Evolutionary conservation across 148 eudicot species (phyloP).

Genomic region (Pharnaceum exiguum): DNA sequence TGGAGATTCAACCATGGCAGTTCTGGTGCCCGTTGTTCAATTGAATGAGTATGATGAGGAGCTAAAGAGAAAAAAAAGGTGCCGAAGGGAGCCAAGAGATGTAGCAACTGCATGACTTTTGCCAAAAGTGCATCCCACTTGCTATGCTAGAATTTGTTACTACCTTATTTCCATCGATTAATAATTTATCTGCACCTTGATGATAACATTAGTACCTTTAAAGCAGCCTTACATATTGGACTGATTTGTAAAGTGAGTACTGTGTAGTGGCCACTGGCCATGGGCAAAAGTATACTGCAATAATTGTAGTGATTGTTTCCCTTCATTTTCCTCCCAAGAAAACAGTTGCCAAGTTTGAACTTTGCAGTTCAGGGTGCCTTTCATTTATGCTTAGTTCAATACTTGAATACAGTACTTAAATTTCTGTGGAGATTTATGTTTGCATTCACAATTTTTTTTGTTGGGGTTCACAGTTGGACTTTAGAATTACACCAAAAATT

Average conservation of each 20-base stretch:
- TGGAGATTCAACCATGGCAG: slow-evolving; percentile 4
- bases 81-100: slow-evolving; percentile 13
- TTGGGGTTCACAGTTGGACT: too few species aligned
- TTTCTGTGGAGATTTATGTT: too few species aligned
- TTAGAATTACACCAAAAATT: too few species aligned
- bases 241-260: slow-evolving; percentile 1
- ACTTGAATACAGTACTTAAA: too few species aligned
- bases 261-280: too few species aligned
- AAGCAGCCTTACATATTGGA: slow-evolving; percentile 27
- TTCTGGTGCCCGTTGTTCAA: not conserved
- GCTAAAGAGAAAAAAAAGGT: slow-evolving; percentile 1
- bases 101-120: slow-evolving; percentile 6
- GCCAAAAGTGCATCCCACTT: slow-evolving; percentile 15
- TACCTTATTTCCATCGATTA: slow-evolving; percentile 15
- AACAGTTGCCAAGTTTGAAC: not conserved
- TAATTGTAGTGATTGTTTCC: too few species aligned
- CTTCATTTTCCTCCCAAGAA: not conserved
- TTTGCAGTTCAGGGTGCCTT: too few species aligned
- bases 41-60: not conserved
- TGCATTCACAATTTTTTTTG: too few species aligned
- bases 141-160: not conserved
- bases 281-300: slow-evolving; percentile 11
- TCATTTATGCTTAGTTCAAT: too few species aligned
- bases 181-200: slow-evolving; percentile 19
- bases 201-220: slow-evolving; percentile 15